Conservation (phyloP, 495 filamentous ascomycete genomes). For the Daldinia grandis region DNA sequence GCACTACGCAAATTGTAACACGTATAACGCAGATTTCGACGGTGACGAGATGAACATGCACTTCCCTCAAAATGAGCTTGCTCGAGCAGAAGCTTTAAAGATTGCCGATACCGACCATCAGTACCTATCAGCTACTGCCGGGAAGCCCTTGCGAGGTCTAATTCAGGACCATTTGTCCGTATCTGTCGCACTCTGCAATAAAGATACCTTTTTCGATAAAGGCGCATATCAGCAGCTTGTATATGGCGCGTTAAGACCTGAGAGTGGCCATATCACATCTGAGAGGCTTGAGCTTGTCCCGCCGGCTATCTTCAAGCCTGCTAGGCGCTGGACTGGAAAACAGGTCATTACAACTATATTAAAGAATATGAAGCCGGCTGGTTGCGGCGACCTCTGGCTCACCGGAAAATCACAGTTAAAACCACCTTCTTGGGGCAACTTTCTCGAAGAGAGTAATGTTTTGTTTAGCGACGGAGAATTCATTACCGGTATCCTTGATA, state of each 20-base stretch:
- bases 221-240: conserved; percentile 93
- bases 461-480: conserved; percentile 87
- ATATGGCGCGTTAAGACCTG: conserved; percentile 87
- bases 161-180: conserved; percentile 99
- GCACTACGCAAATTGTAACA: conserved; percentile 99
- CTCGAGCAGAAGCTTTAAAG: conserved; percentile 86
- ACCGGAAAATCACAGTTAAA: conserved; percentile 79
- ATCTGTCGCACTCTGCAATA: conserved; percentile 86
- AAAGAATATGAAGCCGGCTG: conserved; percentile 82
- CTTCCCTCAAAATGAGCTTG: conserved; percentile 96
- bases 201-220: conserved; percentile 90
- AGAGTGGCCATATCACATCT: conserved; percentile 78
- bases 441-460: conserved; percentile 74
- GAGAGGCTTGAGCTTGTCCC: conserved; percentile 77
- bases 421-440: conserved; percentile 73
- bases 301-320: conserved; percentile 85
- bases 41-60: conserved; percentile 99
- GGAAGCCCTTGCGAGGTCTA: conserved; percentile 92
- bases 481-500: conserved; percentile 91
- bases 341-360: conserved; percentile 94
- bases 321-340: conserved; percentile 93
- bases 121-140: conserved; percentile 92
- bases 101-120: conserved; percentile 97
- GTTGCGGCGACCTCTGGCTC: conserved; percentile 80
- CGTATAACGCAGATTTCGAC: conserved; percentile 99